Evolutionary conservation across 2,329 filamentous ascomycete species (phyloP).

Genomic region (Nakataea oryzae): DNA sequence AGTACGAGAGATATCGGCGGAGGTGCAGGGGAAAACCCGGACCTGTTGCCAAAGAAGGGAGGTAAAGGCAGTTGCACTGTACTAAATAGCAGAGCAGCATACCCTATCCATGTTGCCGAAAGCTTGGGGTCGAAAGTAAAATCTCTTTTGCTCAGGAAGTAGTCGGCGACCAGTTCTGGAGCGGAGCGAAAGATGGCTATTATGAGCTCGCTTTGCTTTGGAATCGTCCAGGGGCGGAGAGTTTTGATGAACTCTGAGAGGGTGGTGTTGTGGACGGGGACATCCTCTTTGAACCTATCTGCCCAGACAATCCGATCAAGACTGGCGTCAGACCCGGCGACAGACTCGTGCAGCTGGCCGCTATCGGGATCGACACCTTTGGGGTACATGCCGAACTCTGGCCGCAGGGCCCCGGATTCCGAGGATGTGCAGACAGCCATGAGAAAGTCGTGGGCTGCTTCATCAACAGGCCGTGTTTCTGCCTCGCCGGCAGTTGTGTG

Average conservation of each 20-base stretch:
- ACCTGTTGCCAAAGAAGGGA: constrained; percentile 55
- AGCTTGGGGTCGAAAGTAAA: constrained; percentile 88
- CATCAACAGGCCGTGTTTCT: constrained; percentile 47
- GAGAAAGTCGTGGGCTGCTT: constrained; percentile 66
- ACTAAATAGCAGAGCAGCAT: constrained; percentile 79
- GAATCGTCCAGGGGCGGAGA: constrained; percentile 73
- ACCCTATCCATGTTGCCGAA: constrained; percentile 90
- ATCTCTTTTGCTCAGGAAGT: constrained; percentile 68
- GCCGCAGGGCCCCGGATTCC: constrained; percentile 62
- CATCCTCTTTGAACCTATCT: constrained; percentile 52
- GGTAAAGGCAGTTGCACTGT: constrained; percentile 68
- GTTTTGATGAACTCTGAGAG: constrained; percentile 70
- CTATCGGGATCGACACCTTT: constrained; percentile 32
- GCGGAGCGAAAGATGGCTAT: constrained; percentile 69
- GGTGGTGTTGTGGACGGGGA: constrained; percentile 69
- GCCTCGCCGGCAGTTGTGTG: constrained; percentile 40
- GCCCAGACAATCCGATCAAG: constrained; percentile 62
- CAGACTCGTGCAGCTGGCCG: not conserved
- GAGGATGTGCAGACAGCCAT: constrained; percentile 63
- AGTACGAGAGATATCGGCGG: constrained; percentile 71
- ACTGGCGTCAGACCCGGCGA: constrained; percentile 36
- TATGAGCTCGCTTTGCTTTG: constrained; percentile 71
- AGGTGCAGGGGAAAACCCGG: constrained; percentile 53
- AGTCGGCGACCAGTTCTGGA: constrained; percentile 80
- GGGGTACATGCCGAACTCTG: constrained; percentile 78